Evolutionary conservation across 768 basidiomycete species (phyloP).

Genomic region (Naganishia onofrii): DNA sequence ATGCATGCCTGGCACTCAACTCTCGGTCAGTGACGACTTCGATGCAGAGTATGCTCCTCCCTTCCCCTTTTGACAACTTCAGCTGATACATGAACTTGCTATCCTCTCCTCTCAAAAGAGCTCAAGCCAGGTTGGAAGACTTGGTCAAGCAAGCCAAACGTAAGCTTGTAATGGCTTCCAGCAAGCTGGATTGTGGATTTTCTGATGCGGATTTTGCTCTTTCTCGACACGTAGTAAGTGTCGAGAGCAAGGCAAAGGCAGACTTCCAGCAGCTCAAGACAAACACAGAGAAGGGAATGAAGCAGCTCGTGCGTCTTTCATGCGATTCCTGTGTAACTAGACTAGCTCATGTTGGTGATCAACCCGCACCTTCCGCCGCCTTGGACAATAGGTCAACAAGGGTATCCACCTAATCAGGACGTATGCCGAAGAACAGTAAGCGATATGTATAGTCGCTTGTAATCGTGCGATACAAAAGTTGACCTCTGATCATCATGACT

Average conservation of each 20-base stretch:
- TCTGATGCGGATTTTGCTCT: neutral
- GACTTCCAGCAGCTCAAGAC: slow-evolving; percentile 13
- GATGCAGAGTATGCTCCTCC: slow-evolving; percentile 2
- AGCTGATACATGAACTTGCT: neutral
- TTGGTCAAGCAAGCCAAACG: slow-evolving; percentile 15
- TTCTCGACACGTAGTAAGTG: neutral
- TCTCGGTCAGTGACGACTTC: slow-evolving; percentile 14
- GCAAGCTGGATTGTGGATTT: neutral
- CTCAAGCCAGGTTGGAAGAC: slow-evolving; percentile 19
- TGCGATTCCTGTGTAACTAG: too few relatives aligned
- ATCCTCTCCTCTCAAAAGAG: neutral
- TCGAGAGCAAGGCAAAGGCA: slow-evolving; percentile 14
- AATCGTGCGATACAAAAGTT: neutral
- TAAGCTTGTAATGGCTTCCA: neutral
- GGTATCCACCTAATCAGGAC: neutral
- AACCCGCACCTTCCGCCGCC: too few relatives aligned
- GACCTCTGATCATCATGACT: neutral
- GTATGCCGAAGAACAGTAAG: slow-evolving; percentile 4
- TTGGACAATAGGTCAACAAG: neutral
- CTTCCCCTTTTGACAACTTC: neutral
- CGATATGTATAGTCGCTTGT: neutral
- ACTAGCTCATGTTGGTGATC: neutral
- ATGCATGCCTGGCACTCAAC: slow-evolving; percentile 9
- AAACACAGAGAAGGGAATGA: neutral
- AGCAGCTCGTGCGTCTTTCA: neutral